A percentile compares a stretch with the other conserved stretches of the same genome.
phyloP scores from a whole-genome alignment of 768 basidiomycete species.

The Trametes maxima region DNA sequence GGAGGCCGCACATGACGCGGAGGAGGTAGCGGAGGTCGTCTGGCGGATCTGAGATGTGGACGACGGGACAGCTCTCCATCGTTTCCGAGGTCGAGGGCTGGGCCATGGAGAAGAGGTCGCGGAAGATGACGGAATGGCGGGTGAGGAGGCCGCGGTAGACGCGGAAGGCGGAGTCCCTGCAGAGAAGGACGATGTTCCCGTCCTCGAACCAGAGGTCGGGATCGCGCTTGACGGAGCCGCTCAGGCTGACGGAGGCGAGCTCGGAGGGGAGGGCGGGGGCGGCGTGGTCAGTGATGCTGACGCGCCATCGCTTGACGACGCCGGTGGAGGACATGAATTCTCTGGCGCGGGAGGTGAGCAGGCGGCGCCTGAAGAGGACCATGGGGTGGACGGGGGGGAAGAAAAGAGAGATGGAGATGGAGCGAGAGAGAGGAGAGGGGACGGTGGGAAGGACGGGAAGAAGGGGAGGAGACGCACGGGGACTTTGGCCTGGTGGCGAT shows the following conservation, averaged over 20 bases:
- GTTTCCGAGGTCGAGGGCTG: slow-evolving; percentile 22
- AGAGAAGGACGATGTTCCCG: slow-evolving; percentile 27
- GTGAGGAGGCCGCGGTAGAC: slow-evolving; percentile 29
- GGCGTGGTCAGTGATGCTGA: slow-evolving; percentile 20
- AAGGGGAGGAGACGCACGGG: slow-evolving; percentile 17
- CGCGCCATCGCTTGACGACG: slow-evolving; percentile 24
- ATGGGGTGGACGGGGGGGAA: neutral
- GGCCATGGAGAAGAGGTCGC: slow-evolving; percentile 25
- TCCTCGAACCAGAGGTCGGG: slow-evolving; percentile 29
- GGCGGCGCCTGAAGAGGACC: neutral
- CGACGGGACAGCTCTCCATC: slow-evolving; percentile 24
- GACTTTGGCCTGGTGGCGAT: slow-evolving; percentile 12
- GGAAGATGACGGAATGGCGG: slow-evolving; percentile 26
- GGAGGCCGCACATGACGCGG: slow-evolving; percentile 12
- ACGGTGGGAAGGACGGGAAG: neutral
- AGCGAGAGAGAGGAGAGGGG: no score
- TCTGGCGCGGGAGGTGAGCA: slow-evolving; percentile 12
- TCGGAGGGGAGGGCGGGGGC: slow-evolving; percentile 18
- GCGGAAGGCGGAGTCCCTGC: slow-evolving; percentile 18
- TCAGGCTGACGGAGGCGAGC: slow-evolving; percentile 19
- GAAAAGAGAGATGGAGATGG: no score
- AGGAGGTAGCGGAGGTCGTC: slow-evolving; percentile 22
- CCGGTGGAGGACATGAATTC: slow-evolving; percentile 20
- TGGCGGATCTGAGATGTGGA: slow-evolving; percentile 22
- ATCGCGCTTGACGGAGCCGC: slow-evolving; percentile 23